These are phyloP conservation scores for Elsinoe batatas DNA, from an alignment of 2,329 filamentous ascomycete species.

Conservation along the genomic window DNA sequence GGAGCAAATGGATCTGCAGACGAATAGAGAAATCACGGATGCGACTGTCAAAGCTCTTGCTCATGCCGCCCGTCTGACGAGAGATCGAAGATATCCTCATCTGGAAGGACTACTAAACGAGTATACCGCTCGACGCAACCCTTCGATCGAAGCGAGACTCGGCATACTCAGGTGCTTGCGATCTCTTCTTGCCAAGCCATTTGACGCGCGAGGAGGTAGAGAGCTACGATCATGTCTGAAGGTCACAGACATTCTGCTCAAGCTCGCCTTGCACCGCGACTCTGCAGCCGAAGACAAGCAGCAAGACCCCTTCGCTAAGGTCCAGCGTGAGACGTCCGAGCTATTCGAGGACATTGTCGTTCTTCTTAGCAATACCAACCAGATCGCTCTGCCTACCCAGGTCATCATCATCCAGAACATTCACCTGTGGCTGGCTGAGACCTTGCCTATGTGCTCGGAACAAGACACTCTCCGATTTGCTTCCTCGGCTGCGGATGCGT, in stretches of 20 bases:
- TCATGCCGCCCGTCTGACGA: constrained; percentile 14
- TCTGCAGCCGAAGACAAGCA: constrained; percentile 1
- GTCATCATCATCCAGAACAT: constrained; percentile 93
- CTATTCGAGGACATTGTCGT: constrained; percentile 10
- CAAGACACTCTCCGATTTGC: constrained; percentile 5
- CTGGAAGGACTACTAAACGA: constrained; percentile 13
- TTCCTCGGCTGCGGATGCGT: constrained; percentile 4
- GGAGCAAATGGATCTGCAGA: background rate
- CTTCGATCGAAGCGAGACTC: constrained; percentile 13
- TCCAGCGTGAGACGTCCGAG: constrained; percentile 1
- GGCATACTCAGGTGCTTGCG: constrained; percentile 14
- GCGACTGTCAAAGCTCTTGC: constrained; percentile 15
- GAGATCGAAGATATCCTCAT: constrained; percentile 15
- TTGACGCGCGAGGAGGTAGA: constrained; percentile 15
- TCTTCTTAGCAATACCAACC: constrained; percentile 8
- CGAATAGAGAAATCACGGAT: constrained; percentile 11
- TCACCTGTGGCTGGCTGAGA: constrained; percentile 92
- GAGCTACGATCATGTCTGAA: constrained; percentile 16
- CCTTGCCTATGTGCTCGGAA: constrained; percentile 46
- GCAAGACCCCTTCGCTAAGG: background rate
- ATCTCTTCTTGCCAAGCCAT: constrained; percentile 14
- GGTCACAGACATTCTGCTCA: constrained; percentile 15
- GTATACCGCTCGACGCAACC: constrained; percentile 14
- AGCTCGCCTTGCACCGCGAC: constrained; percentile 4
- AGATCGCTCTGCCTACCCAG: constrained; percentile 39